Percentiles rank a stretch among this genome's conserved stretches.
Evolutionary conservation across 1,139 yeast genomes (phyloP).

Genomic region (Hansenula sp.): DNA sequence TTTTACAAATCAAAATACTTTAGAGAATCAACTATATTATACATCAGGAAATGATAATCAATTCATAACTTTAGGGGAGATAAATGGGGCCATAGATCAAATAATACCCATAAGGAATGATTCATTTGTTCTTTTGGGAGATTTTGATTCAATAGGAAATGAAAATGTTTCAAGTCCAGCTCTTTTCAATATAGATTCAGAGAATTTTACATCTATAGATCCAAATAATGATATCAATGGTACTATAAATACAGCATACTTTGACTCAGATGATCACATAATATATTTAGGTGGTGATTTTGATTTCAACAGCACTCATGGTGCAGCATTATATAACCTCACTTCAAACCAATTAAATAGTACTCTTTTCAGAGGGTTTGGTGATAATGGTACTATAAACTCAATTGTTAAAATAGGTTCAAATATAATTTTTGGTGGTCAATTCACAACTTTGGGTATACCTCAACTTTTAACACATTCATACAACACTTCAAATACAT

Average conservation of each 20-base stretch:
- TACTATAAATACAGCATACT: constrained; percentile 45
- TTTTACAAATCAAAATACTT: constrained; percentile 25
- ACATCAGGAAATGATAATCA: constrained; percentile 18
- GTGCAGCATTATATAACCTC: constrained; percentile 66
- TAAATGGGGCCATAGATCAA: constrained; percentile 21
- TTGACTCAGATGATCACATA: constrained; percentile 40
- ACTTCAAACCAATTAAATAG: constrained; percentile 36
- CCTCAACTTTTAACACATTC: constrained; percentile 26
- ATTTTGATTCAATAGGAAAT: constrained; percentile 41
- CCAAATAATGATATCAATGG: constrained; percentile 39
- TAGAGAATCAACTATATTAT: constrained; percentile 20
- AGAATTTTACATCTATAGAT: constrained; percentile 38
- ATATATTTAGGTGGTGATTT: constrained; percentile 84
- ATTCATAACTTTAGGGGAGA: constrained; percentile 13
- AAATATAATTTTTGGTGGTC: constrained; percentile 74
- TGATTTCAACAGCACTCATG: constrained; percentile 47
- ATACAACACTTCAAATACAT: constrained; percentile 25
- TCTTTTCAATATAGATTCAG: constrained; percentile 45
- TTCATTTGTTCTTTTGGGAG: constrained; percentile 37
- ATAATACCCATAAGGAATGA: constrained; percentile 27
- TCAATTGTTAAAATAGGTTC: constrained; percentile 55
- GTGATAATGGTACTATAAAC: constrained; percentile 51
- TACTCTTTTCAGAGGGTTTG: constrained; percentile 79
- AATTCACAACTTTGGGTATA: constrained; percentile 52
- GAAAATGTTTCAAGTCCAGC: constrained; percentile 46